Evolutionary conservation across 1,284 basidiomycete genomes (phyloP), one percentile per base, ranked within the genome.

Genomic region (Heterobasidion irregulare): DNA sequence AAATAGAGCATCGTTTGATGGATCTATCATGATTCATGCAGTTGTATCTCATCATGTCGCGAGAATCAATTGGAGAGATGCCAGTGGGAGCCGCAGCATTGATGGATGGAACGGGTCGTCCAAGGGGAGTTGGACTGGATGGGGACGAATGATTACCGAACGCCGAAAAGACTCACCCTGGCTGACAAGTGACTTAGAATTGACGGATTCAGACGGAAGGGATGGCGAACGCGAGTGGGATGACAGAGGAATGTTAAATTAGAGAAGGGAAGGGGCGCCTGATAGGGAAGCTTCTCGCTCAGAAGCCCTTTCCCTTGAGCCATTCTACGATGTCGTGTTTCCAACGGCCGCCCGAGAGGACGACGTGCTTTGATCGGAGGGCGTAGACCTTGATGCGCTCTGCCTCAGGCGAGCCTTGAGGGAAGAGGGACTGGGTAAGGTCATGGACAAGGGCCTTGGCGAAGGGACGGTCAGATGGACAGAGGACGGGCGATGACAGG

Each of bases 341-440:
- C 79, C 79, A 82, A 54, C 71, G 72, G 6, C 83, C 80, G 53
- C 84, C 83, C 32, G 72, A 68, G 58, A 87, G 73, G 54, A 80
- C 62, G 56, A 87, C 59, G 64, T 84, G 79, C 54, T 74, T 76
- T 44, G 73, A 72, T 53, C 73, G 68, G n/a, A 66, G 62, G 55
- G 76, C 69, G 45, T 73, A 65, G 52, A 83, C 67, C 53, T 75
- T 72, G 57, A 85, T 65, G 56, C 72, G 74, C 38, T 65, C 61
- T 1, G 77, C 75, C 58, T 82, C 77, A 15, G 68, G 64, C 5
- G 83, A 75, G 43, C 65, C 68, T 26, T 65, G 59, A 50, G 68
- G 60, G 64, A 83, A 83, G 16, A 86, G 69, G 32, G 76, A 70
- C 18, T 64, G 57, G 35, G 63, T 63, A 51, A 87, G 65, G 56